These are phyloP conservation scores for Tylopilus subfusipes DNA, from an alignment of 768 basidiomycete species.

Conservation along the genomic window DNA sequence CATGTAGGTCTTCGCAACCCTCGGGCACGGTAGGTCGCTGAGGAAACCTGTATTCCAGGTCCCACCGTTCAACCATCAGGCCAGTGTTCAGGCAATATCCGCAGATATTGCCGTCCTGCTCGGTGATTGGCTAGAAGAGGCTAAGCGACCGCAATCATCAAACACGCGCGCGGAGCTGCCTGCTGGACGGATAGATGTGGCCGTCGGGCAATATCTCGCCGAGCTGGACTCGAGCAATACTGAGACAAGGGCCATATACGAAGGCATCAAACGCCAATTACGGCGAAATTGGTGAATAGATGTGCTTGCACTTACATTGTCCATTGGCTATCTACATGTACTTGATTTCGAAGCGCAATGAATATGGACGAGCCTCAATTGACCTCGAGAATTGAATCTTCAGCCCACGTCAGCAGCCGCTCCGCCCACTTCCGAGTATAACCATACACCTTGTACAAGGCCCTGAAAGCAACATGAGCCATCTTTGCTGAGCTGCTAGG, in stretches of 20 bases:
- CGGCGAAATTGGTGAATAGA: constrained; percentile 64
- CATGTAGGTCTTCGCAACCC: constrained; percentile 51
- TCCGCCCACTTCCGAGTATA: constrained; percentile 59
- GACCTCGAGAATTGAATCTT: constrained; percentile 80
- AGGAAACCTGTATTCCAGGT: constrained; percentile 42
- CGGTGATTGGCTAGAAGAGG: constrained; percentile 76
- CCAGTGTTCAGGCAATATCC: constrained; percentile 75
- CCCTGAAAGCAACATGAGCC: constrained; percentile 40
- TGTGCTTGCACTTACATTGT: constrained; percentile 1
- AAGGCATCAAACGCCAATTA: constrained; percentile 67
- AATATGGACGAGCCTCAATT: constrained; percentile 32
- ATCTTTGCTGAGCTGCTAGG: constrained; percentile 1
- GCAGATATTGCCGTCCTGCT: constrained; percentile 80
- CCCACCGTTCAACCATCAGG: constrained; percentile 79
- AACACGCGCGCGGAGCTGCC: constrained; percentile 66
- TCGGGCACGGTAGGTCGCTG: neutral
- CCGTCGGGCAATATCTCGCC: constrained; percentile 69
- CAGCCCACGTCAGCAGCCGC: constrained; percentile 62
- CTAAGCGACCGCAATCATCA: constrained; percentile 67
- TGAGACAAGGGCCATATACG: constrained; percentile 64
- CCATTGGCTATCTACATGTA: constrained; percentile 15
- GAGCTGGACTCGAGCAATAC: constrained; percentile 61
- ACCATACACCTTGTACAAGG: constrained; percentile 66
- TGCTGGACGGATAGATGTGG: constrained; percentile 68
- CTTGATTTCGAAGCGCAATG: constrained; percentile 10